Evolutionary conservation across 306 rosid species (phyloP).

Genomic region (Ochetophila trinervis): DNA sequence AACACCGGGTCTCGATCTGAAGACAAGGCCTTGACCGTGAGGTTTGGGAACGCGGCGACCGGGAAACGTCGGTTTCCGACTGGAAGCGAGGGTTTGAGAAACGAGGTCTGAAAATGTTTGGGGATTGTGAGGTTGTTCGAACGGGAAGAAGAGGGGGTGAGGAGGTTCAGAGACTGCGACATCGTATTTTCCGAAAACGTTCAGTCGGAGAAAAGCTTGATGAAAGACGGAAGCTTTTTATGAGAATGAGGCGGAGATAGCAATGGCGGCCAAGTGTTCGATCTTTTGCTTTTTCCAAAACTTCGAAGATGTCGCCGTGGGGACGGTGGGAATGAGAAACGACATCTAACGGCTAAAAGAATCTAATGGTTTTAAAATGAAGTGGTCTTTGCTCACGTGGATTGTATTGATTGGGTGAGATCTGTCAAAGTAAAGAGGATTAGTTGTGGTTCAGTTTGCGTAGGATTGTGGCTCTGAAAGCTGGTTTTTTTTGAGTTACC

Average conservation of each 20-base stretch:
- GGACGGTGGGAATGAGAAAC: background rate
- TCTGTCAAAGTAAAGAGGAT: too few species aligned
- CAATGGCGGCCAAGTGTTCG: background rate
- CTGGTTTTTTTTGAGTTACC: background rate
- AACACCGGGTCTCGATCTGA: slow-evolving; percentile 48
- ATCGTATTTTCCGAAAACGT: slow-evolving; percentile 22
- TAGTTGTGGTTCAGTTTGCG: background rate
- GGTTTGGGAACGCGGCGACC: slow-evolving; percentile 17
- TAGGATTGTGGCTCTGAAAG: too few species aligned
- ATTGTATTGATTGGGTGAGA: background rate
- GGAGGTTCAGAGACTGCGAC: slow-evolving; percentile 68
- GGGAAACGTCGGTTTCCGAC: slow-evolving; percentile 29
- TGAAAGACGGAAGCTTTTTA: background rate
- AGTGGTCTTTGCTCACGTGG: background rate
- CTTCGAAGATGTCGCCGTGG: slow-evolving; percentile 26
- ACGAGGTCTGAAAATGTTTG: slow-evolving; percentile 16
- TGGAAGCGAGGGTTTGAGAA: slow-evolving; percentile 21
- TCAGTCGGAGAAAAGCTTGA: background rate
- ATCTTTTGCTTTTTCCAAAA: background rate
- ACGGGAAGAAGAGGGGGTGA: slow-evolving; percentile 34
- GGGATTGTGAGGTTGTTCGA: slow-evolving; percentile 18
- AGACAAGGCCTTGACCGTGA: slow-evolving; percentile 37
- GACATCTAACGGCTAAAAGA: background rate
- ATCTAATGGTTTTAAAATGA: background rate
- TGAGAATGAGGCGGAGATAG: slow-evolving; percentile 4